A percentile compares a stretch with the other conserved stretches of the same genome.
These are phyloP conservation scores for Kodamaea neixiangensis DNA, from an alignment of 805 yeast species.

Conservation along the genomic window DNA sequence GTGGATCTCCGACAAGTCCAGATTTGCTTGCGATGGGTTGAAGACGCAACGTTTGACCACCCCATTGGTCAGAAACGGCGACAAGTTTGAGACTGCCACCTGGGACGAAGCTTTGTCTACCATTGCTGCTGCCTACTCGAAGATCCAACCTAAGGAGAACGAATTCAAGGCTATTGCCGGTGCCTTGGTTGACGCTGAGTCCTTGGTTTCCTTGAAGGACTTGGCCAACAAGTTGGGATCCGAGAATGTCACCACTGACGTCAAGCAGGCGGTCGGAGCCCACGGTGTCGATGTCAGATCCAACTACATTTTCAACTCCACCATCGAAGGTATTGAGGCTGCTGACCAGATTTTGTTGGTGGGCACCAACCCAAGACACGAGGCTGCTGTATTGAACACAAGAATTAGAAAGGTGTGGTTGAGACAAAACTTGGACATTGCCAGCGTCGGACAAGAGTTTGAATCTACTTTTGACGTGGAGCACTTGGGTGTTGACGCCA, in stretches of 20 bases:
- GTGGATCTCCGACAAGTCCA: slow-evolving; percentile 87
- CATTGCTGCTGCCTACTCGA: slow-evolving; percentile 61
- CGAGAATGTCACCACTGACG: slow-evolving; percentile 78
- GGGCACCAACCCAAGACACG: slow-evolving; percentile 88
- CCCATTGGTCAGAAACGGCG: slow-evolving; percentile 73
- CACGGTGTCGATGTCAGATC: slow-evolving; percentile 76
- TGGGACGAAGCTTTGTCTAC: slow-evolving; percentile 85
- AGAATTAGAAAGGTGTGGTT: slow-evolving; percentile 83
- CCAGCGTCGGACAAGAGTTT: slow-evolving; percentile 73
- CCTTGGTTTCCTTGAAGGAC: slow-evolving; percentile 81
- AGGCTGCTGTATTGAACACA: slow-evolving; percentile 85
- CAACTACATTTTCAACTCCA: slow-evolving; percentile 77
- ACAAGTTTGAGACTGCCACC: slow-evolving; percentile 68
- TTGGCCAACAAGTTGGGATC: slow-evolving; percentile 74
- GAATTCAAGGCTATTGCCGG: slow-evolving; percentile 84
- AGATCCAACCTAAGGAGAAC: slow-evolving; percentile 59
- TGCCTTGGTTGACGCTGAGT: slow-evolving; percentile 79
- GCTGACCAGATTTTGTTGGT: slow-evolving; percentile 79
- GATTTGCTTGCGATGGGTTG: slow-evolving; percentile 84
- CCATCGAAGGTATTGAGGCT: slow-evolving; percentile 75
- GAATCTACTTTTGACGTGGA: slow-evolving; percentile 72
- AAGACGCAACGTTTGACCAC: slow-evolving; percentile 83
- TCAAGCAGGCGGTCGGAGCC: slow-evolving; percentile 53
- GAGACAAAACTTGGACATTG: slow-evolving; percentile 63
- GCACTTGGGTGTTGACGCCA: slow-evolving; percentile 62